Evolutionary conservation across 345 rosid genomes (phyloP), one percentile per base, ranked within the genome.

Genomic region (Euclidium syriacum): DNA sequence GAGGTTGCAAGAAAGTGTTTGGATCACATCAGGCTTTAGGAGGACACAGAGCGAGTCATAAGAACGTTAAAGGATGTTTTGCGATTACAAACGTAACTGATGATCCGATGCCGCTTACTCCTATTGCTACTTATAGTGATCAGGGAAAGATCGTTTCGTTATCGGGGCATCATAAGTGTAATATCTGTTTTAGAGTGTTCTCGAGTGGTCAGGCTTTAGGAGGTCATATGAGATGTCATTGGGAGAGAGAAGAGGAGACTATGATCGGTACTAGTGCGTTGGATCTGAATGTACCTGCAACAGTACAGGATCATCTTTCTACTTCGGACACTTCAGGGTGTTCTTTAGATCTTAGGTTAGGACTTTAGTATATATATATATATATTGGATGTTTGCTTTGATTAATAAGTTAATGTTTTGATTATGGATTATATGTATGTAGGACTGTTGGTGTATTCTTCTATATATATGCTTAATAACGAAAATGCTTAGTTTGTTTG

Each of bases 21-120:
- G 84, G 85, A 41, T 82, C 97, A 4, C 96, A 81, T 70, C 98
- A 87, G 70, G 97, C 96, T 12, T 70, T 92, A 2, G 98, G 98
- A 8, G 90, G 98, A 3, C 96, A 86, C 57, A 73, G 94, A 74
- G 98, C 95, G 0, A 85, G 84, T 65, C 96, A 87, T 70, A 89
- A 85, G 81, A 85, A 85, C 24, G 86, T 86, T 38, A 83, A 79
- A 74, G 96, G 95, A 4, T 92, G 95, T 61, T 86, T 82, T 22
- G 89, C 95, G 2, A 77, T 78, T 36, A 81, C 69, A 12, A 83
- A 77, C 35, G 77, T 74, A 20, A 54, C 34, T 10, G 76, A 75
- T n/a, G 33, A 64, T 34, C 59, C 60, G 10, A 67, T 73, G 44
- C 39, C 61, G 16, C 62, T 65, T 44, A 52, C 61, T 18, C 48